phyloP scores from a whole-genome alignment of 805 yeast genomes.

The Clavispora vitiphila region DNA sequence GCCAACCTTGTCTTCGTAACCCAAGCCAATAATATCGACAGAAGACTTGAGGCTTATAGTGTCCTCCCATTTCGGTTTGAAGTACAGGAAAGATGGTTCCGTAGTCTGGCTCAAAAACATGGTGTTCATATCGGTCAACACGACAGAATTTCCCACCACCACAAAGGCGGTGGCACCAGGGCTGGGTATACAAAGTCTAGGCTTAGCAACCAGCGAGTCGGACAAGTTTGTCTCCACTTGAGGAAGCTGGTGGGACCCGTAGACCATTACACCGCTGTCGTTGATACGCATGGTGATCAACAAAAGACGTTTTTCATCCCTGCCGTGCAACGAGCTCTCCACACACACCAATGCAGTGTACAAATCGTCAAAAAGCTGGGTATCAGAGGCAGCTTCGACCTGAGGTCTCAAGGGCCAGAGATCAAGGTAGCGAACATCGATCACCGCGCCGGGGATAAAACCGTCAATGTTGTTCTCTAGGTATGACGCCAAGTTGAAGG shows the following conservation, averaged over 20 bases:
- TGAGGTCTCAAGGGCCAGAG: slow-evolving; percentile 45
- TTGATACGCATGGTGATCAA: slow-evolving; percentile 52
- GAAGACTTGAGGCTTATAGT: slow-evolving; percentile 51
- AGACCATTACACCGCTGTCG: slow-evolving; percentile 46
- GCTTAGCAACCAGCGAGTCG: slow-evolving; percentile 21
- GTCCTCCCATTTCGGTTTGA: slow-evolving; percentile 75
- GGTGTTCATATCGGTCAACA: slow-evolving; percentile 56
- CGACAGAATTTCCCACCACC: slow-evolving; percentile 53
- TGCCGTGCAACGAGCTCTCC: slow-evolving; percentile 8
- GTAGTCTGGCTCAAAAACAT: slow-evolving; percentile 22
- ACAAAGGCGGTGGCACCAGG: slow-evolving; percentile 60
- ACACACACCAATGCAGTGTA: slow-evolving; percentile 11
- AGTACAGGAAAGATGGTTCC: slow-evolving; percentile 19
- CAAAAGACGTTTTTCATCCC: slow-evolving; percentile 29
- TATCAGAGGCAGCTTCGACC: slow-evolving; percentile 10
- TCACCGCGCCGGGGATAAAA: slow-evolving; percentile 47
- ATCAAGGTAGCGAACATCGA: slow-evolving; percentile 56
- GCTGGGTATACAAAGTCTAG: slow-evolving; percentile 51
- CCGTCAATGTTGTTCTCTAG: slow-evolving; percentile 32
- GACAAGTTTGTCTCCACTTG: slow-evolving; percentile 22
- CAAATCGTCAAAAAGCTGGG: slow-evolving; percentile 3
- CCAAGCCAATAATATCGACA: slow-evolving; percentile 54
- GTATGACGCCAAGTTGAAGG: slow-evolving; percentile 23
- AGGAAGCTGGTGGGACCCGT: slow-evolving; percentile 63
- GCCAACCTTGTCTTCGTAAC: slow-evolving; percentile 41